Percentiles rank a stretch among this genome's conserved stretches.
Evolutionary conservation across 441 rosid species (phyloP).

Genomic region (Populus hybrid): DNA sequence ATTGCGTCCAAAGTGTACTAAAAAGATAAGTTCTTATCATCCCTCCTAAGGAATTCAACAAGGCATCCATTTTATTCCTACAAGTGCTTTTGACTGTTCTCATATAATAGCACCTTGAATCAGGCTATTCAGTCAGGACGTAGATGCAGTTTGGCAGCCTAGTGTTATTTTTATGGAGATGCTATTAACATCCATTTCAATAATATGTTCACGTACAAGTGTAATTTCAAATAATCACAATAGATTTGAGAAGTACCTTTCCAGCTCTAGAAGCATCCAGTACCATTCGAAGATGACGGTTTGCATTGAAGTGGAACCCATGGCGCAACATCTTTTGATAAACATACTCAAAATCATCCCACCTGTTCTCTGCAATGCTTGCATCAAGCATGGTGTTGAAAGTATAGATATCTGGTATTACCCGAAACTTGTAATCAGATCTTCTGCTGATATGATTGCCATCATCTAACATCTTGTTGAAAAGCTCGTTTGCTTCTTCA

Average conservation of each 20-base stretch:
- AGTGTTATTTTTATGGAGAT: no score
- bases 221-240: neutral
- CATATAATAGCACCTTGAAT: neutral
- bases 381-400: conserved; percentile 83
- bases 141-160: no score
- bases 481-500: conserved; percentile 69
- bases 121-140: neutral
- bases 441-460: conserved; percentile 34
- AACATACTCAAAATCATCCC: conserved; percentile 69
- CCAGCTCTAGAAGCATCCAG: conserved; percentile 80
- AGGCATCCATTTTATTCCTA: neutral
- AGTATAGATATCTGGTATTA: conserved; percentile 67
- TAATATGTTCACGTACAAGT: neutral
- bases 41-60: neutral
- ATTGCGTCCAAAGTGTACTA: neutral
- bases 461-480: conserved; percentile 61
- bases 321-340: conserved; percentile 61
- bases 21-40: neutral
- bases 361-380: conserved; percentile 51
- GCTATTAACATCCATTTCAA: neutral
- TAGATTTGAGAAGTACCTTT: conserved; percentile 47
- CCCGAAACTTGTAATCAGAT: conserved; percentile 47
- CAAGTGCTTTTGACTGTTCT: neutral
- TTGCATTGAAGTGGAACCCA: conserved; percentile 72
- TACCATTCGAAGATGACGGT: conserved; percentile 80